phyloP scores from a whole-genome alignment of 495 filamentous ascomycete species.

The Tirmania nivea region DNA sequence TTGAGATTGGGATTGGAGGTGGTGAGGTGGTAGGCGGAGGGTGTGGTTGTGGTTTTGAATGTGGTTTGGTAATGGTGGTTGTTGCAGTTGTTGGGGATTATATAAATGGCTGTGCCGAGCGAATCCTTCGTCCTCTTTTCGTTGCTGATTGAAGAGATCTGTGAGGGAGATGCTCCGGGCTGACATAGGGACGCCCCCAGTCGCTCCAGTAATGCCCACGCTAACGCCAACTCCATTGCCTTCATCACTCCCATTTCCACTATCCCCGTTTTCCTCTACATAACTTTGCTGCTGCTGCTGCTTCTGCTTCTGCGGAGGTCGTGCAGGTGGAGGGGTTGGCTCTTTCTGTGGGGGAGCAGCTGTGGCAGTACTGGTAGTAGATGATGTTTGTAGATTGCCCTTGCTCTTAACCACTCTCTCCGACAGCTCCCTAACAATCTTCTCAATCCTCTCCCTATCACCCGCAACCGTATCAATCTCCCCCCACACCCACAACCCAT shows the following conservation, averaged over 20 bases:
- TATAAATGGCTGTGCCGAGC: neutral
- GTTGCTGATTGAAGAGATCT: constrained; percentile 8
- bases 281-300: constrained; percentile 1
- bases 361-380: neutral
- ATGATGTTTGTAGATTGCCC: neutral
- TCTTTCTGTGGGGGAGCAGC: neutral
- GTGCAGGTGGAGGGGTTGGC: neutral
- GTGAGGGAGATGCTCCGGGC: constrained; percentile 13
- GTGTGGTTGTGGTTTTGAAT: neutral
- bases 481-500: constrained; percentile 13
- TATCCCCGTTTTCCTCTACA: neutral
- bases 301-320: neutral
- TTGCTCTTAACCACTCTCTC: neutral
- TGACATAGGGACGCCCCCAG: neutral
- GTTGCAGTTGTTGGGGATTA: neutral
- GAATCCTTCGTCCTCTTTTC: neutral
- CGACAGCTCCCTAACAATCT: constrained; percentile 9
- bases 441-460: constrained; percentile 8
- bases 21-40: neutral
- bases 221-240: neutral
- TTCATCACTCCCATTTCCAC: neutral
- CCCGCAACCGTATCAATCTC: constrained; percentile 2
- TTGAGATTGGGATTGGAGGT: neutral
- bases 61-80: neutral
- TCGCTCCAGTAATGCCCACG: neutral